phyloP scores from a whole-genome alignment of 345 rosid species.

The Populus deltoides region DNA sequence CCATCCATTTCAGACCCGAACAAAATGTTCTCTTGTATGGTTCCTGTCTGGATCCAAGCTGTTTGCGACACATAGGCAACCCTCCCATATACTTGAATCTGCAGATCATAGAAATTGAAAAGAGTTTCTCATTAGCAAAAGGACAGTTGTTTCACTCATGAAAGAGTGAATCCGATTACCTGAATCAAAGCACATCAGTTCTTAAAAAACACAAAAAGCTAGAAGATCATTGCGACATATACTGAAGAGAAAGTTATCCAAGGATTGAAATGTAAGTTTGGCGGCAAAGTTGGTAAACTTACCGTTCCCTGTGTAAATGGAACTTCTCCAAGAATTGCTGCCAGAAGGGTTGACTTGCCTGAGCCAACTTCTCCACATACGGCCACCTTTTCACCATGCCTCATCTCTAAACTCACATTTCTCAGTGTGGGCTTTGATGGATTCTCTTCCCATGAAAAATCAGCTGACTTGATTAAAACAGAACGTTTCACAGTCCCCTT shows the following conservation, averaged over 20 bases:
- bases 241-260: too few relatives aligned
- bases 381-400: constrained; percentile 69
- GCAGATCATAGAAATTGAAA: constrained; percentile 14
- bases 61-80: constrained; percentile 90
- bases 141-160: neutral
- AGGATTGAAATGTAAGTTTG: neutral
- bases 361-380: constrained; percentile 97
- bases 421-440: constrained; percentile 54
- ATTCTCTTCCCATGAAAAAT: constrained; percentile 80
- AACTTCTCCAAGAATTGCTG: constrained; percentile 90
- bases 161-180: neutral
- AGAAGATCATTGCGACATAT: neutral
- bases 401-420: constrained; percentile 54
- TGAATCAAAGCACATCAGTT: neutral
- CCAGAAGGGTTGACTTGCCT: constrained; percentile 87
- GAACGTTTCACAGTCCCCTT: constrained; percentile 28
- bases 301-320: constrained; percentile 65
- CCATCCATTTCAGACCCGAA: constrained; percentile 75
- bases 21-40: constrained; percentile 73
- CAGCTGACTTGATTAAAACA: constrained; percentile 51
- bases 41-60: constrained; percentile 96
- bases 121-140: neutral
- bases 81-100: constrained; percentile 74
- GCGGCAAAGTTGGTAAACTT: constrained; percentile 21
- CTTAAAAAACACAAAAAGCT: neutral